phyloP scores from a whole-genome alignment of 2,329 filamentous ascomycete species.

The Colletotrichum lupini region DNA sequence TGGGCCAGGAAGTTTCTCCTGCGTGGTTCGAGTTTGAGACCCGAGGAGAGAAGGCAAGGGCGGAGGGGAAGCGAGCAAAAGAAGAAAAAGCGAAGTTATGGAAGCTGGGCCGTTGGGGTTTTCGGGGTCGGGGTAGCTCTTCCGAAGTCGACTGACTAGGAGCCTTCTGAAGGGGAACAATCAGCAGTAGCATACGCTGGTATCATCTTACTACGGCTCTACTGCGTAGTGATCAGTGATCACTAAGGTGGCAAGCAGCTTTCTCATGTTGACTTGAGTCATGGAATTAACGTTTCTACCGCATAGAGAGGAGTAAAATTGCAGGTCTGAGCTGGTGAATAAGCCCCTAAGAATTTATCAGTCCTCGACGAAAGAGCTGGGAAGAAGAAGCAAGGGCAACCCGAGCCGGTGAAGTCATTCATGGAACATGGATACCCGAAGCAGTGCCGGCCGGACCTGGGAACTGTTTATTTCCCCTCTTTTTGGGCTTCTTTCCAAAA shows the following conservation, averaged over 20 bases:
- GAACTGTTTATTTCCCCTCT: background rate
- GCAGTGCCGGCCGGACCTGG: background rate
- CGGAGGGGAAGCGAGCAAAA: background rate
- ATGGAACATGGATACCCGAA: background rate
- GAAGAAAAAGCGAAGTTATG: background rate
- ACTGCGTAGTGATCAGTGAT: background rate
- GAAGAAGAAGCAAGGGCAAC: background rate
- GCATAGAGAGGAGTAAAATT: background rate
- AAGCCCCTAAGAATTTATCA: background rate
- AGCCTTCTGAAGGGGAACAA: too few relatives aligned
- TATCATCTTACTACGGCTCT: background rate
- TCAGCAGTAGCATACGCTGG: background rate
- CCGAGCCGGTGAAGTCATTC: background rate
- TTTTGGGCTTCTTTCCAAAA: background rate
- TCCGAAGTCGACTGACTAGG: background rate
- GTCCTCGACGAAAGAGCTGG: background rate
- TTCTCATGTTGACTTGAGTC: background rate
- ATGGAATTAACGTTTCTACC: background rate
- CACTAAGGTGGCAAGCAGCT: background rate
- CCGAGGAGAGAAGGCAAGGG: background rate
- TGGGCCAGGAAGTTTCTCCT: background rate
- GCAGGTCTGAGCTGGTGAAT: background rate
- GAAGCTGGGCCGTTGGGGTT: background rate
- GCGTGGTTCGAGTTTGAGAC: slow-evolving; percentile 12
- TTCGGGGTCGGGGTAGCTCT: background rate